Conservation (phyloP, 2,329 filamentous ascomycete species). For the Leptographium procerum region DNA sequence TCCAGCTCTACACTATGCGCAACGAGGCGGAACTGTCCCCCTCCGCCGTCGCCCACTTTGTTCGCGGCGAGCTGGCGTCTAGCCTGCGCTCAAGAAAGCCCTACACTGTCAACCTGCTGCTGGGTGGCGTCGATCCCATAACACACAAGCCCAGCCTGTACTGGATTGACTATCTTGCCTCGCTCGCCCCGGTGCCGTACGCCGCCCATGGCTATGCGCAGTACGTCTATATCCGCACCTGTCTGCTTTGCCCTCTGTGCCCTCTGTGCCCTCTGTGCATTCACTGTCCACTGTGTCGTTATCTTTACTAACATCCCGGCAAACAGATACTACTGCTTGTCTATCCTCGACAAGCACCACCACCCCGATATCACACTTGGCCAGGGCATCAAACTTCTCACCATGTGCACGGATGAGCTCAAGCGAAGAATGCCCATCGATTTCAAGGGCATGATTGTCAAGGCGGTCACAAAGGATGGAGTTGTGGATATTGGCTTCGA, state of each 20-base stretch:
- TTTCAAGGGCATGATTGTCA: conserved; percentile 94
- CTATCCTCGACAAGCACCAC: conserved; percentile 96
- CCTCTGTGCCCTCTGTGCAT: not conserved
- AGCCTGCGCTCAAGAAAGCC: conserved; percentile 86
- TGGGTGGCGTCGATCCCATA: conserved; percentile 88
- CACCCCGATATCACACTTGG: conserved; percentile 85
- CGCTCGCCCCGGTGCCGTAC: conserved; percentile 79
- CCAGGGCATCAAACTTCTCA: conserved; percentile 82
- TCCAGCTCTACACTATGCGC: conserved; percentile 96
- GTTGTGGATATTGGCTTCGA: conserved; percentile 77
- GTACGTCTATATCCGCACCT: conserved; percentile 39
- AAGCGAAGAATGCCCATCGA: conserved; percentile 95
- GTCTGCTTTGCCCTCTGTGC: too few relatives aligned
- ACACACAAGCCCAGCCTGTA: conserved; percentile 84
- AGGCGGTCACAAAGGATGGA: conserved; percentile 90
- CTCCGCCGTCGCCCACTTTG: conserved; percentile 80
- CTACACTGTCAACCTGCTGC: conserved; percentile 91
- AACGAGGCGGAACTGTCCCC: conserved; percentile 89
- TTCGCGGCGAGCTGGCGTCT: conserved; percentile 83
- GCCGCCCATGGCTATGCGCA: conserved; percentile 97
- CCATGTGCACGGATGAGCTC: conserved; percentile 92
- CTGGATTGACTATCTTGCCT: conserved; percentile 95
- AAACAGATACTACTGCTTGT: conserved; percentile 85
- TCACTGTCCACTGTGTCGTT: not conserved
- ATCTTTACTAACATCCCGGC: not conserved